Conservation (phyloP, 345 rosid species). For the Salix koriyanagi region DNA sequence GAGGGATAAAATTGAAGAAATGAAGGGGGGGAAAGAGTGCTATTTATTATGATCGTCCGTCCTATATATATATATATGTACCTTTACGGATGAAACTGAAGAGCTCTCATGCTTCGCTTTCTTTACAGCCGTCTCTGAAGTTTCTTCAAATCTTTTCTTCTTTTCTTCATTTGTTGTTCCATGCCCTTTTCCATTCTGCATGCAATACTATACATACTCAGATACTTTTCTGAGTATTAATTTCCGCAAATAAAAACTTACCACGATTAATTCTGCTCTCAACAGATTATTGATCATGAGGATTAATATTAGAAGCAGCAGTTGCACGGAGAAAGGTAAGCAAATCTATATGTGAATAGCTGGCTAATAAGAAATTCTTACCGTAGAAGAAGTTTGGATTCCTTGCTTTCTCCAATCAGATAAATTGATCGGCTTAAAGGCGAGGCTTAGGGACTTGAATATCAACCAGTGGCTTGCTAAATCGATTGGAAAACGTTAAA, state of each 20-base stretch:
- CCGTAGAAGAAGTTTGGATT: constrained; percentile 38
- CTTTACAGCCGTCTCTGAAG: constrained; percentile 40
- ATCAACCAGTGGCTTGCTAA: constrained; percentile 45
- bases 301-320: not conserved
- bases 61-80: constrained; percentile 10
- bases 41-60: not conserved
- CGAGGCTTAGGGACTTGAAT: constrained; percentile 40
- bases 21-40: not conserved
- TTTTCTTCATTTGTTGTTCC: constrained; percentile 50
- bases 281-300: not conserved
- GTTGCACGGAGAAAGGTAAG: not conserved
- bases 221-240: not conserved
- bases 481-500: constrained; percentile 26
- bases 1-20: not conserved
- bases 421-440: constrained; percentile 39
- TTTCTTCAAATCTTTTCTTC: constrained; percentile 61
- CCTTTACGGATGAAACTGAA: constrained; percentile 58
- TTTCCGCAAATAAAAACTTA: not conserved
- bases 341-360: not conserved
- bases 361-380: constrained; percentile 5
- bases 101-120: constrained; percentile 55
- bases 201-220: not conserved
- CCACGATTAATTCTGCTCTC: not conserved
- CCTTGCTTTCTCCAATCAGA: constrained; percentile 55
- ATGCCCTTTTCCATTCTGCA: constrained; percentile 43